A percentile compares a stretch with the other conserved stretches of the same genome.
Conservation (phyloP, 257 asterid species). For the Nicotiana otophora region DNA sequence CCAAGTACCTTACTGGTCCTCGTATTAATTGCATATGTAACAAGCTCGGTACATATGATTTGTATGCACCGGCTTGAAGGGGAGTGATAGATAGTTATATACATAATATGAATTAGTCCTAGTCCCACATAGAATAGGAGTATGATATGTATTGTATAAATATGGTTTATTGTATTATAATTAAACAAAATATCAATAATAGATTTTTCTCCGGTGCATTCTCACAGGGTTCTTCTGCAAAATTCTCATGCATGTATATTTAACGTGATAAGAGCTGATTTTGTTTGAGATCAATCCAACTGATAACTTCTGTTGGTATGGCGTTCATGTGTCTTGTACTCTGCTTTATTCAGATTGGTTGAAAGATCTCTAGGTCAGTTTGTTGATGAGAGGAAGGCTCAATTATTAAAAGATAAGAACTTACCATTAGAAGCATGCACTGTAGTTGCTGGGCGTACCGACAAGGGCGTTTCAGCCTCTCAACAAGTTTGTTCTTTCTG, state of each 20-base stretch:
- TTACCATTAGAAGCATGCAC: slow-evolving; percentile 72
- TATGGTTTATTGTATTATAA: too few relatives aligned
- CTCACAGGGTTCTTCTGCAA: neutral
- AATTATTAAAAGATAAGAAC: slow-evolving; percentile 62
- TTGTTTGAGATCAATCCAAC: neutral
- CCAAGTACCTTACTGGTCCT: too few relatives aligned
- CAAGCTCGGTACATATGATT: too few relatives aligned
- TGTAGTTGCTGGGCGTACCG: slow-evolving; percentile 92
- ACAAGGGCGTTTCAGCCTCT: slow-evolving; percentile 94
- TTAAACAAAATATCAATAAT: too few relatives aligned
- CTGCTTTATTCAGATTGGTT: slow-evolving; percentile 47
- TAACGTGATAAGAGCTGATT: slow-evolving; percentile 2
- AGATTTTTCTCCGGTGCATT: too few relatives aligned
- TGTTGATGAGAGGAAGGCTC: slow-evolving; percentile 75
- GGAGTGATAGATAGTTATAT: too few relatives aligned
- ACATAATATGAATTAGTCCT: too few relatives aligned
- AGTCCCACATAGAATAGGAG: too few relatives aligned
- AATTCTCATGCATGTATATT: neutral
- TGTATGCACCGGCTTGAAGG: too few relatives aligned
- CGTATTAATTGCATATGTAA: too few relatives aligned
- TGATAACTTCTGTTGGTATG: neutral
- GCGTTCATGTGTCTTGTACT: neutral
- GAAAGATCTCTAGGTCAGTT: slow-evolving; percentile 76
- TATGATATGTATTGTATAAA: too few relatives aligned
- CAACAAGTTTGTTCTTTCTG: slow-evolving; percentile 95